phyloP scores from a whole-genome alignment of 2,329 filamentous ascomycete genomes.

The Curvularia spicifera region DNA sequence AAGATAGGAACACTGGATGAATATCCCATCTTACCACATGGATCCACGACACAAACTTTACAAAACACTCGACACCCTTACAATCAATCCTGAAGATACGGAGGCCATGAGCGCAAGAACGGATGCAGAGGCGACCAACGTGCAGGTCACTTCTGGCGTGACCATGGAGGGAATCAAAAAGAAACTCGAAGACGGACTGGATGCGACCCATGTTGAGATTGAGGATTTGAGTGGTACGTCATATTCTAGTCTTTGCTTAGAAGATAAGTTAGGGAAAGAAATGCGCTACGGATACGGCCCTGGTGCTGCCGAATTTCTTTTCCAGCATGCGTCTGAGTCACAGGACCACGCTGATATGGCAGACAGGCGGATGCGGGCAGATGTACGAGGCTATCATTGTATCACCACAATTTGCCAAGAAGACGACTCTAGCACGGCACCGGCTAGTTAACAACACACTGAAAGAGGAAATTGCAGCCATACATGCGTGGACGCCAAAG shows the following conservation, averaged over 20 bases:
- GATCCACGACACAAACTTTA: constrained; percentile 46
- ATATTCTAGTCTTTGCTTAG: neutral
- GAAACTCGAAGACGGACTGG: constrained; percentile 72
- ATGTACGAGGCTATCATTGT: constrained; percentile 74
- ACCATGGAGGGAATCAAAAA: constrained; percentile 74
- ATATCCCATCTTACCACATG: constrained; percentile 32
- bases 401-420: constrained; percentile 58
- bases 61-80: constrained; percentile 39
- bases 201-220: constrained; percentile 81
- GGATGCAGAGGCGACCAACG: constrained; percentile 57
- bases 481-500: constrained; percentile 95
- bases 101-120: constrained; percentile 53
- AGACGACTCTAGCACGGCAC: constrained; percentile 79
- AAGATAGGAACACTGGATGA: constrained; percentile 29
- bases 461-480: constrained; percentile 85
- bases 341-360: constrained; percentile 22
- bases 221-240: constrained; percentile 86
- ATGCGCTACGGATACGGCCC: no score
- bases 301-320: neutral
- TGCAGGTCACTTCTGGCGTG: constrained; percentile 64
- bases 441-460: constrained; percentile 83
- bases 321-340: neutral
- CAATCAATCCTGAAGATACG: constrained; percentile 26
- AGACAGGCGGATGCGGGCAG: constrained; percentile 71
- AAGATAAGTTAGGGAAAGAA: neutral